Evolutionary conservation across 176 grass and related monocot species (phyloP).

Genomic region (Calamus simplicifolius): DNA sequence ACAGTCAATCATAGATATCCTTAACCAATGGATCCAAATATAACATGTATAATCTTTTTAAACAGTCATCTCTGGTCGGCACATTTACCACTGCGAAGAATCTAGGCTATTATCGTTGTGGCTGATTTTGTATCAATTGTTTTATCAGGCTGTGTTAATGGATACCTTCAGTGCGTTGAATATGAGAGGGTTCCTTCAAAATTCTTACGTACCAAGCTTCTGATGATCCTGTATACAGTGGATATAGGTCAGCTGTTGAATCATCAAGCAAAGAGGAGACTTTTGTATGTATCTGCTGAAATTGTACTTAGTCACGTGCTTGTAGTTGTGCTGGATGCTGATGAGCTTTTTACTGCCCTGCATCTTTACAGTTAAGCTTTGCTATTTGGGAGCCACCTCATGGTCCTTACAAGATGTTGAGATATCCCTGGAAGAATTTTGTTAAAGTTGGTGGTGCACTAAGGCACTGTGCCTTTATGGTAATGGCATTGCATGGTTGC

Average conservation of each 20-base stretch:
- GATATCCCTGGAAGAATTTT: conserved; percentile 84
- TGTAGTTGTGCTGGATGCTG: conserved; percentile 18
- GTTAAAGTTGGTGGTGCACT: conserved; percentile 83
- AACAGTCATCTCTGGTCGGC: too few relatives aligned
- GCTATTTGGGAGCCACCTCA: conserved; percentile 94
- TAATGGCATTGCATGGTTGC: conserved; percentile 99
- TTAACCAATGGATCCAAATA: too few relatives aligned
- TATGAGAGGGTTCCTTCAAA: conserved; percentile 89
- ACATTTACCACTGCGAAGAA: too few relatives aligned
- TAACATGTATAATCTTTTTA: too few relatives aligned
- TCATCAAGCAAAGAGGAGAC: conserved; percentile 73
- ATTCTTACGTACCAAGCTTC: conserved; percentile 85
- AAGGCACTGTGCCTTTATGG: conserved; percentile 82
- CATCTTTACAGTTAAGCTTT: conserved; percentile 64
- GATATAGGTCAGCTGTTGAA: conserved; percentile 78
- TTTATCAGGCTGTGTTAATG: conserved; percentile 70
- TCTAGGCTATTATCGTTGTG: too few relatives aligned
- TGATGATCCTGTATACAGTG: conserved; percentile 92
- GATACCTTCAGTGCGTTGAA: conserved; percentile 83
- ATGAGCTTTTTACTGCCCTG: conserved; percentile 11
- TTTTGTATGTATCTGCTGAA: conserved; percentile 43
- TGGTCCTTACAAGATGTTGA: conserved; percentile 68
- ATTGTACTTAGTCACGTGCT: conserved; percentile 11
- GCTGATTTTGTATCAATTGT: too few relatives aligned
- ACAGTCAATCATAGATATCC: too few relatives aligned